Conservation (phyloP, 495 filamentous ascomycete species). For the Neurospora africana region DNA sequence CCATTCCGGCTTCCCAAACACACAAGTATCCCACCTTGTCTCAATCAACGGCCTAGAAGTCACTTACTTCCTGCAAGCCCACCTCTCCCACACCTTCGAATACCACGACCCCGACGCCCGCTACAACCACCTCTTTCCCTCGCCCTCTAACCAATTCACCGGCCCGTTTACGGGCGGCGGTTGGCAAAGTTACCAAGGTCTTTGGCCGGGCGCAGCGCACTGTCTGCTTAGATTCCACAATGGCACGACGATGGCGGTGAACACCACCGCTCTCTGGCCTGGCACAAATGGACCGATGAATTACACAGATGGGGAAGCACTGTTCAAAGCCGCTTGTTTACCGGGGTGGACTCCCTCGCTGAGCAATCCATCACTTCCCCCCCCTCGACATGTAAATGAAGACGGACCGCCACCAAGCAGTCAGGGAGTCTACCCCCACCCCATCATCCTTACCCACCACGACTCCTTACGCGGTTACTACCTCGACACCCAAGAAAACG, state of each 20-base stretch:
- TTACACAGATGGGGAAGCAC: not conserved
- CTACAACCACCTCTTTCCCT: conserved; percentile 10
- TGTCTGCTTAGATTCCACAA: conserved; percentile 5
- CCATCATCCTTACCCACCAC: accelerated
- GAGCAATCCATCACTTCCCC: not conserved
- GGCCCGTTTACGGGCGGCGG: not conserved
- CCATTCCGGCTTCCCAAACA: not conserved
- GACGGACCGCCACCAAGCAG: not conserved
- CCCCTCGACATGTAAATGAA: not conserved
- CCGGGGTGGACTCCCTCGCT: not conserved
- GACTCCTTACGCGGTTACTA: not conserved
- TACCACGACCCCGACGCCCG: conserved; percentile 1
- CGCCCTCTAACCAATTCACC: not conserved
- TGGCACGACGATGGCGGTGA: not conserved
- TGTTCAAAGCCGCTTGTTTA: not conserved
- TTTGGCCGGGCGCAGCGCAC: not conserved
- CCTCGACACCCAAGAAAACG: not conserved
- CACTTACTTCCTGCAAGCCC: not conserved
- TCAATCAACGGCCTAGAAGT: not conserved
- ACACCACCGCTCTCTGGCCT: conserved; percentile 3
- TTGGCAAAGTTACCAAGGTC: not conserved
- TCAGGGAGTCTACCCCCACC: not conserved
- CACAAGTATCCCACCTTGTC: not conserved
- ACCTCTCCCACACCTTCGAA: not conserved
- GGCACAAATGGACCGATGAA: not conserved